phyloP scores from a whole-genome alignment of 768 basidiomycete species.

The Tricholoma matsutake region DNA sequence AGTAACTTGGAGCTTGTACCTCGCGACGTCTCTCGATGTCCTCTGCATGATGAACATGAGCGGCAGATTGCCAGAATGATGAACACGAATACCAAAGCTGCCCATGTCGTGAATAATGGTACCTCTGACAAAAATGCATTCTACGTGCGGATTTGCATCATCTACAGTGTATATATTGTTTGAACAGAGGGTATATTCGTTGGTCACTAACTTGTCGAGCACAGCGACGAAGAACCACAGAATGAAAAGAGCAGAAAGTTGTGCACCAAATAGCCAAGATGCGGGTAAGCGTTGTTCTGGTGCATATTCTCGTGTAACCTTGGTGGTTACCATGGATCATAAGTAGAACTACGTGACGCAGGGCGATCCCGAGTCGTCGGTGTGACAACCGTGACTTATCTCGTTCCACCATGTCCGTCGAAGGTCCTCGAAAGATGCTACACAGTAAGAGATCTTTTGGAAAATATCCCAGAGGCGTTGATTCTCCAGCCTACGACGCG shows the following conservation, averaged over 20 bases:
- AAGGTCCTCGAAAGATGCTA: constrained; percentile 36
- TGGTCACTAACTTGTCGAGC: constrained; percentile 28
- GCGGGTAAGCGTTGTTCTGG: not conserved
- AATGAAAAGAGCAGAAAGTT: constrained; percentile 9
- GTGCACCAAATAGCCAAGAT: constrained; percentile 11
- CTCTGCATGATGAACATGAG: constrained; percentile 5
- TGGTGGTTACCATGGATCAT: not conserved
- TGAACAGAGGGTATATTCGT: constrained; percentile 59
- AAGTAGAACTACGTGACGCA: no score
- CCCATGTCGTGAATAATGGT: constrained; percentile 48
- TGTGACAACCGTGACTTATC: constrained; percentile 9
- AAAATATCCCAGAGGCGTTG: constrained; percentile 57
- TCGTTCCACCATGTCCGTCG: constrained; percentile 22
- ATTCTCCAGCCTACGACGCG: constrained; percentile 80
- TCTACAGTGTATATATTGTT: constrained; percentile 72
- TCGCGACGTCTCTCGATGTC: constrained; percentile 7
- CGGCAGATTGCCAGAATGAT: not conserved
- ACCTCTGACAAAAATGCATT: constrained; percentile 59
- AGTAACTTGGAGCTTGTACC: not conserved
- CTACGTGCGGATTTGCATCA: constrained; percentile 41
- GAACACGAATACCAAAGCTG: constrained; percentile 34
- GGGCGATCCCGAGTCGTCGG: not conserved
- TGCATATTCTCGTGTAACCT: not conserved
- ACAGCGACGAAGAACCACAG: constrained; percentile 11
- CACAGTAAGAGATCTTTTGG: constrained; percentile 69